These are phyloP conservation scores for Phytophthora sojae DNA, from an alignment of 352 stramenopile genomes.

Conservation along the genomic window DNA sequence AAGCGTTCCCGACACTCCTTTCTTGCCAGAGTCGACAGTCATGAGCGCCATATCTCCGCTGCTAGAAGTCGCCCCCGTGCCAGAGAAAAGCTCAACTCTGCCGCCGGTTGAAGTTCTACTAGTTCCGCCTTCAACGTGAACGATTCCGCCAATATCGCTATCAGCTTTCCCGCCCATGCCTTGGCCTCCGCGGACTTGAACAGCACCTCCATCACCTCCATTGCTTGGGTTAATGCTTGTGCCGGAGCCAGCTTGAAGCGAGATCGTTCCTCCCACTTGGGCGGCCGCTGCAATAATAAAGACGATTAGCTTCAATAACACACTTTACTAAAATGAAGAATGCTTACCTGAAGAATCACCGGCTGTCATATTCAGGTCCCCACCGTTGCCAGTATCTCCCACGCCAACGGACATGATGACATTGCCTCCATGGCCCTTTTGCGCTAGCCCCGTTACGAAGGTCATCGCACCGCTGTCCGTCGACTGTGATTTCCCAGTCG, in stretches of 20 bases:
- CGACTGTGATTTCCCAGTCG: slow-evolving; percentile 26
- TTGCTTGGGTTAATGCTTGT: slow-evolving; percentile 54
- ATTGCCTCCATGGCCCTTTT: slow-evolving; percentile 36
- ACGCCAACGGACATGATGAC: slow-evolving; percentile 34
- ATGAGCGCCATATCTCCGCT: slow-evolving; percentile 73
- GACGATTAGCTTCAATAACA: not conserved
- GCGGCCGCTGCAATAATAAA: slow-evolving; percentile 43
- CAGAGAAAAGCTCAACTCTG: slow-evolving; percentile 69
- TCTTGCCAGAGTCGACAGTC: slow-evolving; percentile 74
- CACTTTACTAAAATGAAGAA: slow-evolving; percentile 1
- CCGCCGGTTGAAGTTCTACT: slow-evolving; percentile 62
- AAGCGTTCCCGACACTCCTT: slow-evolving; percentile 84
- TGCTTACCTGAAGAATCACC: slow-evolving; percentile 68
- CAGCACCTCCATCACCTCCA: slow-evolving; percentile 67
- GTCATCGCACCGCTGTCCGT: slow-evolving; percentile 37
- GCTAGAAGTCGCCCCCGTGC: slow-evolving; percentile 49
- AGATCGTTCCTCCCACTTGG: slow-evolving; percentile 54
- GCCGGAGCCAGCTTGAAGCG: slow-evolving; percentile 59
- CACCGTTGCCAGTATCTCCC: slow-evolving; percentile 34
- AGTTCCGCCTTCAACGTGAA: slow-evolving; percentile 69
- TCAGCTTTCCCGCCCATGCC: slow-evolving; percentile 52
- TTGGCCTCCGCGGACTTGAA: slow-evolving; percentile 64
- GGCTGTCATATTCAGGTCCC: slow-evolving; percentile 63
- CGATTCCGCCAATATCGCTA: slow-evolving; percentile 58
- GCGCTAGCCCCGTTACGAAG: slow-evolving; percentile 33